Percentiles rank a stretch among this genome's conserved stretches.
These are phyloP conservation scores for Zygotorulaspora chibaensis DNA, from an alignment of 805 yeast species.

Conservation along the genomic window DNA sequence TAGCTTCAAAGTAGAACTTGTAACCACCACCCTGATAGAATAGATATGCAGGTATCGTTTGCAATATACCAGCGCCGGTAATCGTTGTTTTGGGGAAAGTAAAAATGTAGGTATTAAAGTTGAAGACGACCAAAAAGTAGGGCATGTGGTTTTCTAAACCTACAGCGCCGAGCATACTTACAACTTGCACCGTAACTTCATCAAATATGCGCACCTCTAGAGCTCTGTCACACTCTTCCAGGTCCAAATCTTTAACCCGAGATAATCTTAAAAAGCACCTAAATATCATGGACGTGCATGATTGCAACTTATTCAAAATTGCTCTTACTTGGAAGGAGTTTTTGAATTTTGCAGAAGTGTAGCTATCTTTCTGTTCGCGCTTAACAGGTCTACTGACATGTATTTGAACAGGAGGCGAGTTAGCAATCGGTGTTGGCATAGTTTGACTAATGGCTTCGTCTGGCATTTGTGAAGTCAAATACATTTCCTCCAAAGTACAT, in stretches of 20 bases:
- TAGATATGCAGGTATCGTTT: constrained; percentile 41
- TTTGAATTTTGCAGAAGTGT: constrained; percentile 56
- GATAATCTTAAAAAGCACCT: constrained; percentile 44
- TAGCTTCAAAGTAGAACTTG: constrained; percentile 21
- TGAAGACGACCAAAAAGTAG: constrained; percentile 36
- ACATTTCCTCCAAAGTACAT: constrained; percentile 53
- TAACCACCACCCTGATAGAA: constrained; percentile 52
- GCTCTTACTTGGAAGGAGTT: constrained; percentile 56
- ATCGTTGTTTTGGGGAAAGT: constrained; percentile 32
- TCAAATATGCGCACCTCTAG: constrained; percentile 42
- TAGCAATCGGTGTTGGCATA: constrained; percentile 34
- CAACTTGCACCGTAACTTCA: constrained; percentile 29
- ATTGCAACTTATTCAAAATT: constrained; percentile 47
- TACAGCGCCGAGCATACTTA: constrained; percentile 25
- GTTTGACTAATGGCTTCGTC: constrained; percentile 42
- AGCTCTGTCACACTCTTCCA: constrained; percentile 35
- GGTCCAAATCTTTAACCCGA: constrained; percentile 38
- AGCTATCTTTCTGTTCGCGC: constrained; percentile 37
- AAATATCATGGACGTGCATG: constrained; percentile 40
- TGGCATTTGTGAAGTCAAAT: constrained; percentile 48
- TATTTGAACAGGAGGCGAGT: constrained; percentile 41
- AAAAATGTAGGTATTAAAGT: constrained; percentile 37
- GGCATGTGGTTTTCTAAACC: constrained; percentile 25
- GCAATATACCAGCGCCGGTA: constrained; percentile 29
- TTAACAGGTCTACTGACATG: constrained; percentile 41